Evolutionary conservation across 148 eudicot species (phyloP), one percentile per base, ranked within the genome.

Genomic region (Beta vulgaris): DNA sequence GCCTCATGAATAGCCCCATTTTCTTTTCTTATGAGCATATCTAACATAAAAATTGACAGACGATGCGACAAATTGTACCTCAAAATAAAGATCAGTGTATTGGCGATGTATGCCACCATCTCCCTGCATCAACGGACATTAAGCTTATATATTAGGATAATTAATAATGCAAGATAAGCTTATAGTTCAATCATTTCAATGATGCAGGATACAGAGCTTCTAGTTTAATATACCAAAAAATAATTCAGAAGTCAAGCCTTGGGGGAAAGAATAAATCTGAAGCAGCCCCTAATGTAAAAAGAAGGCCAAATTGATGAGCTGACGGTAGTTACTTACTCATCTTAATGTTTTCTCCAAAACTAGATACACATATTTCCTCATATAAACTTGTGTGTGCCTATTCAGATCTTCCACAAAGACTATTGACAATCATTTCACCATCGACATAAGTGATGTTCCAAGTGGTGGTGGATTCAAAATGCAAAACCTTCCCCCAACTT

Each of bases 71-170:
- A 60, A 34, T 60, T 82, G 62, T 88, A 90, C 98, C 98, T 95
- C 85, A 95, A 79, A 78, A 95, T 95, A 79, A 95, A 95, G 58
- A 95, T 92, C 69, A 95, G 73, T 13, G 98, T 95, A 82, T 95
- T 95, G 48, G 98, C 98, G 80, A 95, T 92, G 82, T 95, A 95
- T 6, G 98, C 85, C 71, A 95, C 91, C 97, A 95, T 95, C 80
- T 92, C 98, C 98, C 98, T 95, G 93, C 81, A 85, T 69, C 35
- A 32, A 72, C 23, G 59, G 19, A 31, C 57, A 58, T 61, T n/a
- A 61, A 69, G 43, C 44, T 59, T 37, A 53, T 60, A 74, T 23
- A n/a, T 31, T 19, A 44, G 19, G 37, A 66, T 19, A 35, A 59
- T 34, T 25, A 13, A 34, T n/a, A 74, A 44, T 14, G 32, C 55